A percentile compares a stretch with the other conserved stretches of the same genome.
Conservation (phyloP, 352 stramenopile species). For the Globisporangium apiculatum region DNA sequence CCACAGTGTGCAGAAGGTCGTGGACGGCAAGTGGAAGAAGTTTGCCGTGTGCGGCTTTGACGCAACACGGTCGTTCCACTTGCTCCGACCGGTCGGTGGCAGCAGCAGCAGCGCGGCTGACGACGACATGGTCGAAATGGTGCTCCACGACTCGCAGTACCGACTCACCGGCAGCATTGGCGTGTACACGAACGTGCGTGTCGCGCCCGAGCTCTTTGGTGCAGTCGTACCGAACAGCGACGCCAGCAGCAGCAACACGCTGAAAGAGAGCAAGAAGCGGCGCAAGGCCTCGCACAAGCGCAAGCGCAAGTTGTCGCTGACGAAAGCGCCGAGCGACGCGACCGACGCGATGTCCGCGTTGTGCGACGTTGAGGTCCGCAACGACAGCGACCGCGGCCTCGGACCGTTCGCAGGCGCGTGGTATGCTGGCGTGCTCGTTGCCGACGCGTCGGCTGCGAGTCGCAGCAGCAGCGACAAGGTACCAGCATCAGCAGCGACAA, state of each 20-base stretch:
- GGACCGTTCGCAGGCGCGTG: constrained; percentile 43
- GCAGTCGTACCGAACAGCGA: constrained; percentile 9
- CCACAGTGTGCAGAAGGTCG: constrained; percentile 60
- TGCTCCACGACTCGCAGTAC: constrained; percentile 77
- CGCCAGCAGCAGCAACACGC: constrained; percentile 1
- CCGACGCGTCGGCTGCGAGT: constrained; percentile 2
- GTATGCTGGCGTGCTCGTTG: constrained; percentile 41
- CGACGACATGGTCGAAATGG: constrained; percentile 48
- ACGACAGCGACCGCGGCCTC: constrained; percentile 22
- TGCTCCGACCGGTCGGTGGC: constrained; percentile 47
- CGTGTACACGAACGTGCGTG: constrained; percentile 34
- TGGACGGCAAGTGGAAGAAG: constrained; percentile 80
- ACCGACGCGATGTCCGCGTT: constrained; percentile 6
- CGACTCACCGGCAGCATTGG: constrained; percentile 41
- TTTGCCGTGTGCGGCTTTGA: constrained; percentile 70
- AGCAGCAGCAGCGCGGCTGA: constrained; percentile 1
- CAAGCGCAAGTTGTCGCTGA: constrained; percentile 30
- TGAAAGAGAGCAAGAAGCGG: constrained; percentile 39
- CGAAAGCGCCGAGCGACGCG: constrained; percentile 12
- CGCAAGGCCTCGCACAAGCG: constrained; percentile 53
- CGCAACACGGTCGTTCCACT: constrained; percentile 35
- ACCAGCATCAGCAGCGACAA: not conserved
- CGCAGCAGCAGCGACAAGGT: not conserved
- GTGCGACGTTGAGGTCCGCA: constrained; percentile 51
- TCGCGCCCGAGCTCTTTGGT: constrained; percentile 52